These are phyloP conservation scores for Nicotiana rustica DNA, from an alignment of 305 asterid species.

Conservation along the genomic window DNA sequence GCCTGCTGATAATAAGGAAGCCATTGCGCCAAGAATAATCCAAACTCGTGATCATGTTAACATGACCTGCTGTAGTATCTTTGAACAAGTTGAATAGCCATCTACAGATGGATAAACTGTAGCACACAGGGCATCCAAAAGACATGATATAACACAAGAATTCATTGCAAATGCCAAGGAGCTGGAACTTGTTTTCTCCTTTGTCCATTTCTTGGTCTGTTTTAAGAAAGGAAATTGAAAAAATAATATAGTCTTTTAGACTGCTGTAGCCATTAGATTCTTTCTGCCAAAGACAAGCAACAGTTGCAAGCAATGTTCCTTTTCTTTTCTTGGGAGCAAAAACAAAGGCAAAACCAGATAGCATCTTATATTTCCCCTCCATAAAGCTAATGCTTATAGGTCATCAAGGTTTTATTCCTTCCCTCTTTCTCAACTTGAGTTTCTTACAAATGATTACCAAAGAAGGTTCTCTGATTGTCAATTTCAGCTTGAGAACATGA, in stretches of 20 bases:
- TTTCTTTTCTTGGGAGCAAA: constrained; percentile 27
- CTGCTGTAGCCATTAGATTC: constrained; percentile 10
- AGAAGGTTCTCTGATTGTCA: constrained; percentile 2
- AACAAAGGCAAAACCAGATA: neutral
- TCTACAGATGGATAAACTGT: constrained; percentile 25
- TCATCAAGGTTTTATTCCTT: constrained; percentile 17
- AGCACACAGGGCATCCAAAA: constrained; percentile 26
- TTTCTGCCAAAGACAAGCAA: constrained; percentile 30
- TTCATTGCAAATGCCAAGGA: neutral
- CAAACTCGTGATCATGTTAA: constrained; percentile 10
- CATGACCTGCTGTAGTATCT: constrained; percentile 11
- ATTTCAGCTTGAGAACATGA: constrained; percentile 1
- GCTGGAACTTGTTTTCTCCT: constrained; percentile 1
- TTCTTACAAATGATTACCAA: too few species aligned
- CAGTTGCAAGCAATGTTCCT: constrained; percentile 18
- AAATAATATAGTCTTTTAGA: neutral
- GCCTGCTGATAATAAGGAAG: constrained; percentile 21
- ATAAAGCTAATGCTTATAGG: neutral
- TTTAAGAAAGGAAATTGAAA: neutral
- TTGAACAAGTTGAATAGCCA: constrained; percentile 14
- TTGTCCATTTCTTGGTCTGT: constrained; percentile 27
- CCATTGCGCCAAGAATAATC: constrained; percentile 7
- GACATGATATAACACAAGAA: constrained; percentile 12
- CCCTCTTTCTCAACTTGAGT: constrained; percentile 4
- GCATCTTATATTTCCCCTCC: constrained; percentile 16